phyloP scores from a whole-genome alignment of 2,329 filamentous ascomycete genomes.

The Verticillium isaacii region DNA sequence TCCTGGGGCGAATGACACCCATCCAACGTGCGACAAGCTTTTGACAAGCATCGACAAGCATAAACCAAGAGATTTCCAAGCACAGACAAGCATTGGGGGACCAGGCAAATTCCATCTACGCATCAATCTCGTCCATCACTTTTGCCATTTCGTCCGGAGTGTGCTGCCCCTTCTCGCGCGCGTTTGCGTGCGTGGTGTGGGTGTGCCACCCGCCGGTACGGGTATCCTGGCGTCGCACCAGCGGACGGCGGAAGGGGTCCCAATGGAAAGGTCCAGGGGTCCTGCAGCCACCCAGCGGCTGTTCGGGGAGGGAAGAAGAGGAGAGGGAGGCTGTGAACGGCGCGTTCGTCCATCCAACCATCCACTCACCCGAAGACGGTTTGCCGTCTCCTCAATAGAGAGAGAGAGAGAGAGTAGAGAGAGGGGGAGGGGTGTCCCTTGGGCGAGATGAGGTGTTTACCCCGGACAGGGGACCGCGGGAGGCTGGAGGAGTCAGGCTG shows the following conservation, averaged over 20 bases:
- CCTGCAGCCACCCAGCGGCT: neutral
- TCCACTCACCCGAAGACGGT: neutral
- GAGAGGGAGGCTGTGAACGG: neutral
- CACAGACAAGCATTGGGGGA: neutral
- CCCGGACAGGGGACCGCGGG: neutral
- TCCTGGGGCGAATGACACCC: neutral
- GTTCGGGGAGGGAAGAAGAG: neutral
- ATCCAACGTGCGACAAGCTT: neutral
- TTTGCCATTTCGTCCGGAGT: neutral
- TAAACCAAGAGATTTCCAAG: neutral
- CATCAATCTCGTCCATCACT: neutral
- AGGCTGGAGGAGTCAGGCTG: neutral
- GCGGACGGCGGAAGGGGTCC: neutral
- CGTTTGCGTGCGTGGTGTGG: neutral
- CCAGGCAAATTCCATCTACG: neutral
- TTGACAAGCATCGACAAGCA: neutral
- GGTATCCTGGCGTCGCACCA: neutral
- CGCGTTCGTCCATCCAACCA: neutral
- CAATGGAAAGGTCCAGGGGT: neutral
- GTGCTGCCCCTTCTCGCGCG: neutral
- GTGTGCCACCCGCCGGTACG: neutral
- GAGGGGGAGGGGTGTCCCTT: neutral
- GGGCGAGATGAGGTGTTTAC: neutral
- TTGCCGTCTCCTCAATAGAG: neutral
- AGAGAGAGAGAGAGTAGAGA: too few species aligned